Percentiles rank a stretch among this genome's conserved stretches.
Conservation (phyloP, 2,329 filamentous ascomycete species). For the Colletotrichum tofieldiae region DNA sequence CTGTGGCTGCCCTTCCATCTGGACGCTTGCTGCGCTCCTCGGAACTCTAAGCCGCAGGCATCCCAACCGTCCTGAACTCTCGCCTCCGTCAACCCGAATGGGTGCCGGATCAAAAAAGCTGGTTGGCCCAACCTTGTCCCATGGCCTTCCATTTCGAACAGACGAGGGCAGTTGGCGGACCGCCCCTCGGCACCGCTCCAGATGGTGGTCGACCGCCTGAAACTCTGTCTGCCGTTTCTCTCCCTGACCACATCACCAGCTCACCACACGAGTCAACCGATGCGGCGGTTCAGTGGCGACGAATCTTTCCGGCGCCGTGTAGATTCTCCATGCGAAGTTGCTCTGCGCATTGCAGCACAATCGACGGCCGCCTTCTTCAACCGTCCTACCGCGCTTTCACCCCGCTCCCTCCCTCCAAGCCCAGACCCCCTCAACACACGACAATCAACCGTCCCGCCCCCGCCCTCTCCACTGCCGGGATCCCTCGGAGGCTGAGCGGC, state of each 20-base stretch:
- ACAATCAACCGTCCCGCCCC: neutral
- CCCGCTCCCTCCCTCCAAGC: no score
- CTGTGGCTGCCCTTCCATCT: conserved; percentile 22
- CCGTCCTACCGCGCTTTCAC: no score
- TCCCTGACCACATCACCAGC: neutral
- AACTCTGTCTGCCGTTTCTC: neutral
- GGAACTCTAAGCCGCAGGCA: conserved; percentile 12
- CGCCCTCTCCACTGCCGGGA: neutral
- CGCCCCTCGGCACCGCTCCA: conserved; percentile 7
- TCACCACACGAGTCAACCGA: neutral
- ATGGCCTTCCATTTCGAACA: neutral
- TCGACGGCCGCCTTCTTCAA: neutral
- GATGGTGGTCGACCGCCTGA: conserved; percentile 1
- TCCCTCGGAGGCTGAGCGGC: no score
- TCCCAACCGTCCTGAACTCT: conserved; percentile 24
- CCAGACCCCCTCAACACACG: neutral
- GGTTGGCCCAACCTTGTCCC: neutral
- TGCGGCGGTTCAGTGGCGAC: no score
- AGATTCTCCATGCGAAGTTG: neutral
- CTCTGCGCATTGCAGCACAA: neutral
- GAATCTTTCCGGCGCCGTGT: neutral
- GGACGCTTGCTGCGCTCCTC: neutral
- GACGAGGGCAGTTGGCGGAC: neutral
- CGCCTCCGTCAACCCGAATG: neutral
- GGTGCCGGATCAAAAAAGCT: neutral